Evolutionary conservation across 202 grass and related monocot genomes (phyloP), one percentile per base, ranked within the genome.

Genomic region (Panicum hallii): DNA sequence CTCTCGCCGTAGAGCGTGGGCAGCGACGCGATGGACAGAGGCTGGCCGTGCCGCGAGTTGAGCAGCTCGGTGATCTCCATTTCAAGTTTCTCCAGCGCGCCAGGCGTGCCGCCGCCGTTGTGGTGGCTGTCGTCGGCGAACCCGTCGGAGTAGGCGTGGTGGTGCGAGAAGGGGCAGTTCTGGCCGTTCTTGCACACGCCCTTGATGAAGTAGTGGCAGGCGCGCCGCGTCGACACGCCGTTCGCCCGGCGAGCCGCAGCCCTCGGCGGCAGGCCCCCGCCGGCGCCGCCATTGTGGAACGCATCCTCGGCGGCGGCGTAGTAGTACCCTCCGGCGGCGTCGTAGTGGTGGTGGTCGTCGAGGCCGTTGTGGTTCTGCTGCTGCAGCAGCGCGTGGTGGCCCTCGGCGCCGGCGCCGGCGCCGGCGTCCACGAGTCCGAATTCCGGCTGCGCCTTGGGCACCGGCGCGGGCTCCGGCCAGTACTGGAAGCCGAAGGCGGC

Each of bases 131-230:
- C 87, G 38, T 74, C 63, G 63, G 69, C 45, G 7, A 61, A 63
- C 10, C 71, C 60, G 36, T 93, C 86, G 4, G 61, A 32, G 61
- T 64, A 86, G 8, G 74, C 83, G 46, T 91, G 85, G 43, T 88
- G 79, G 65, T 98, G 96, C 13, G 84, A 78, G 82, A 89, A 99
- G 53, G 88, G 83, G 75, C 93, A 99, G 61, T 86, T 92, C 46
- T 83, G 78, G 0, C 96, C 96, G 74, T 95, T 88, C 84, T 91
- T 99, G 82, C 96, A 98, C 26, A 79, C 85, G 28, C 93, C 93
- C 49, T 92, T 99, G 70, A 77, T 41, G 81, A 92, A 95, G 82
- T 95, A 99, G 58, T 95, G 91, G 71, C 96, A 95, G 30, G 86
- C 77, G 3, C 84, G 88, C 54, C 86, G 62, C 14, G 76, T 17